Percentiles rank a stretch among this genome's conserved stretches.
phyloP scores from a whole-genome alignment of 2,329 filamentous ascomycete species.

The Daldinia eschscholtzii region DNA sequence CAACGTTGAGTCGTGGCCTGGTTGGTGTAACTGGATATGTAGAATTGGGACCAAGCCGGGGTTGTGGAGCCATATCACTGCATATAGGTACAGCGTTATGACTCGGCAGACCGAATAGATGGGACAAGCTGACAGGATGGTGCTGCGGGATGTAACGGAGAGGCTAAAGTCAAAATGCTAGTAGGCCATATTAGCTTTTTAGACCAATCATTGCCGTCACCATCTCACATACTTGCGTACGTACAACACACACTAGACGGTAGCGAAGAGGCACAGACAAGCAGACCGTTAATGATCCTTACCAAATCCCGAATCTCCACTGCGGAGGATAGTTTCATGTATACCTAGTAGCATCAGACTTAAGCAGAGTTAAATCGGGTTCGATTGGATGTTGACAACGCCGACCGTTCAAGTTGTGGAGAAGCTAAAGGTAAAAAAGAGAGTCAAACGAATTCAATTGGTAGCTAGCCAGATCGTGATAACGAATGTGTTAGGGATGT shows the following conservation, averaged over 20 bases:
- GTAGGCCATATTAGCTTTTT: constrained; percentile 28
- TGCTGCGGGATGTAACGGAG: constrained; percentile 29
- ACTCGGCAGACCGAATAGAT: constrained; percentile 26
- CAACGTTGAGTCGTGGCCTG: constrained; percentile 22
- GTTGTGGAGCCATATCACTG: constrained; percentile 32
- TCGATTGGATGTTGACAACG: constrained; percentile 29
- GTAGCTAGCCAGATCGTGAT: constrained; percentile 25
- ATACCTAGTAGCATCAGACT: constrained; percentile 20
- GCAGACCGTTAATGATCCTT: constrained; percentile 17
- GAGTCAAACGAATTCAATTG: constrained; percentile 33
- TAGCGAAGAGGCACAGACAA: constrained; percentile 5
- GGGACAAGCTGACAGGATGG: constrained; percentile 15
- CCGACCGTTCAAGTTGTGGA: constrained; percentile 24
- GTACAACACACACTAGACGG: constrained; percentile 24
- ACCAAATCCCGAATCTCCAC: constrained; percentile 38
- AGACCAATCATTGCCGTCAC: constrained; percentile 30
- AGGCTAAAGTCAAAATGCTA: constrained; percentile 35
- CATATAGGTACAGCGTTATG: constrained; percentile 12
- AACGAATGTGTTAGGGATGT: constrained; percentile 9
- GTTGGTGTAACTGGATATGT: constrained; percentile 33
- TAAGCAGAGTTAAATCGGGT: constrained; percentile 22
- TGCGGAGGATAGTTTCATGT: constrained; percentile 33
- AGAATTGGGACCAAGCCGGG: constrained; percentile 16
- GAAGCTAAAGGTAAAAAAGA: constrained; percentile 19
- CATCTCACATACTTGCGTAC: constrained; percentile 19